Base-by-base conservation (phyloP, 2,329 filamentous ascomycete genomes). In the Alternaria hordeiaustralica region DNA sequence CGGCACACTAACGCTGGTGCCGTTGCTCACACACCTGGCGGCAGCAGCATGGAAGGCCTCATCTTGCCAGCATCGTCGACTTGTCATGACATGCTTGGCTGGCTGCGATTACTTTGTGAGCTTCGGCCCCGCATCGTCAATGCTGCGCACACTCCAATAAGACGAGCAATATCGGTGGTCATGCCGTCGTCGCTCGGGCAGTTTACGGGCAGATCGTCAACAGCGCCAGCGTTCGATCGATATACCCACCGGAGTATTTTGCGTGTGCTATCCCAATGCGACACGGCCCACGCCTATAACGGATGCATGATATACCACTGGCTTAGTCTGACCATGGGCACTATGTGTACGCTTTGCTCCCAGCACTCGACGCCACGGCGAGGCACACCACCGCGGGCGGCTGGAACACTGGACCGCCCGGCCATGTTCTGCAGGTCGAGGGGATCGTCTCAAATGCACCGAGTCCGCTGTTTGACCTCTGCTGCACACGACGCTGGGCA, bases 171-270 rank as follows among this genome's bases (percentile, higher is more conserved):
- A 65, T 72, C 67, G 67, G 69, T 64, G 66, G 67, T 64, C 67
- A 66, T 69, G 67, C 55, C 57, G 50, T 60, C 7, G 45, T 60
- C 57, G 60, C 61, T 78, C 77, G 75, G 77, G 71, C 72, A 76
- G 69, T 79, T 78, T 77, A 51, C 69, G 73, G 72, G 66, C 65
- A 69, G 76, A 79, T 79, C 77, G 63, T 72, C 70, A 55, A 72
- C 71, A 70, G 72, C 69, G 68, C 73, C 72, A 70, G 71, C 62
- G 62, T 68, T 55, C 63, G 74, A 72, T 76, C 72, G 69, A 70
- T 71, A 70, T 70, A 73, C 66, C 69, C 72, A 70, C 76, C 76
- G 77, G 76, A 79, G 72, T 69, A 72, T 78, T 79, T 75, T 74
- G 66, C 64, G 67, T 71, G 69, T 58, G 60, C 71, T 65, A 63